Base-by-base conservation (phyloP, 2,329 filamentous ascomycete species). In the Chaetothyriales sp. region DNA sequence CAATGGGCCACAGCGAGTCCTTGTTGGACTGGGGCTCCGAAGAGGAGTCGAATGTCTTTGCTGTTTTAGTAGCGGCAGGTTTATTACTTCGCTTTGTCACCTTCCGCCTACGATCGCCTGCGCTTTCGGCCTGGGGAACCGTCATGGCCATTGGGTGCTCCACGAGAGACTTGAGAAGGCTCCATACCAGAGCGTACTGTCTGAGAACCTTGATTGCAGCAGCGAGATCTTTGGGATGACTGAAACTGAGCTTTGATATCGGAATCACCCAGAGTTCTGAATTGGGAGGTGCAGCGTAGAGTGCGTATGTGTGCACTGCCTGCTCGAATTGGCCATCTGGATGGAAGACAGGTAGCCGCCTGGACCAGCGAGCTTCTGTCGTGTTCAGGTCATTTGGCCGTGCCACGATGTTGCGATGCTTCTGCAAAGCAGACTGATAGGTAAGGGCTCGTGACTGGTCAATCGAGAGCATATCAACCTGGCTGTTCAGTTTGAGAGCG, bases 191-290 rank as follows among this genome's bases (percentile, higher is more conserved):
- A 18, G 68, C 70, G 59, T 72, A 72, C 57, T 72, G 70, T 13
- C 70, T 69, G 28, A 73, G 60, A 19, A 71, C 65, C 22, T 70
- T 70, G 52, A 73, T 58, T 29, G 69, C 65, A 47, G 70, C 67
- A 28, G 69, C 66, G 43, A 72, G 59, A 58, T 73, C 70, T 40
- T 69, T 67, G 15, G 70, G 70, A 59, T 73, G 70, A 9, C 66
- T 68, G 49, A 73, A 72, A 2, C 67, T 67, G 19, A 73, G 61
- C 19, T 71, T 67, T 49, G 60, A 65, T 40, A 72, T 63, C 9
- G 60, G 57, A 50, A 54, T 53, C 44, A 54, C 57, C 55, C 56
- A 60, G 8, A 60, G 50, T 37, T 48, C 44, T 7, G 52, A 44
- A n/a, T 54, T 54, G 15, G 66, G 69, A 37, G 66, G 65, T 20